These are phyloP conservation scores for Pythium utonaiense DNA, from an alignment of 352 stramenopile species.

Conservation along the genomic window DNA sequence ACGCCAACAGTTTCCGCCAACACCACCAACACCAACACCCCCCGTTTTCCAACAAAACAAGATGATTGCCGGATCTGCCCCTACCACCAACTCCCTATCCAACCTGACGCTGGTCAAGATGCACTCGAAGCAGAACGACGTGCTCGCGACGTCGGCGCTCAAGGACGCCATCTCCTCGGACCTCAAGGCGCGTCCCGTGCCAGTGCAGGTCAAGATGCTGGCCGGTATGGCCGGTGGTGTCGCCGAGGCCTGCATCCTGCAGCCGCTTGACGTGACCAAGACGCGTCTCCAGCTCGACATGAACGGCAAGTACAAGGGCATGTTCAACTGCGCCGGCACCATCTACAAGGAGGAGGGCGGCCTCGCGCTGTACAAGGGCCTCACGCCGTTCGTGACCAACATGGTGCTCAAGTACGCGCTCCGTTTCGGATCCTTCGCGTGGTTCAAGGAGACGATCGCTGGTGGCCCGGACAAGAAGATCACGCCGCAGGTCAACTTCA, in stretches of 20 bases:
- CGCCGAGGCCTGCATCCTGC: conserved; percentile 78
- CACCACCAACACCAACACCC: too few species aligned
- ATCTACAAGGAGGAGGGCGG: conserved; percentile 80
- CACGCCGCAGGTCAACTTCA: conserved; percentile 77
- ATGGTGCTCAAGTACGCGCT: conserved; percentile 90
- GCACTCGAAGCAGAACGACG: conserved; percentile 20
- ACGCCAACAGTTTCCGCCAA: conserved; percentile 11
- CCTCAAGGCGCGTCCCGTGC: conserved; percentile 63
- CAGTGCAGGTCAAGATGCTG: conserved; percentile 83
- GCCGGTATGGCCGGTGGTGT: conserved; percentile 84
- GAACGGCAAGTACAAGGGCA: conserved; percentile 76
- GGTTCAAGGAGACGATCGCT: conserved; percentile 84
- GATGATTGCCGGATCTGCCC: conserved; percentile 3
- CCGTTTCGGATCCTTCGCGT: conserved; percentile 81
- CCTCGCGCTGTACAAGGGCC: conserved; percentile 80
- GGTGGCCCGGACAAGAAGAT: conserved; percentile 68
- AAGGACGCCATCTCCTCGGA: conserved; percentile 74
- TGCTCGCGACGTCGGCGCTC: conserved; percentile 65
- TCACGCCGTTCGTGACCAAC: conserved; percentile 84
- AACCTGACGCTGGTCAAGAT: conserved; percentile 32
- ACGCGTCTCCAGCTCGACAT: conserved; percentile 82
- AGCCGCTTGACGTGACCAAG: conserved; percentile 86
- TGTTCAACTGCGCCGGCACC: conserved; percentile 74
- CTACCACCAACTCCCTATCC: conserved; percentile 11
- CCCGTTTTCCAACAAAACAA: not conserved